Percentiles rank a stretch among this genome's conserved stretches.
phyloP scores from a whole-genome alignment of 2,329 filamentous ascomycete species.

The Monascus ruber region DNA sequence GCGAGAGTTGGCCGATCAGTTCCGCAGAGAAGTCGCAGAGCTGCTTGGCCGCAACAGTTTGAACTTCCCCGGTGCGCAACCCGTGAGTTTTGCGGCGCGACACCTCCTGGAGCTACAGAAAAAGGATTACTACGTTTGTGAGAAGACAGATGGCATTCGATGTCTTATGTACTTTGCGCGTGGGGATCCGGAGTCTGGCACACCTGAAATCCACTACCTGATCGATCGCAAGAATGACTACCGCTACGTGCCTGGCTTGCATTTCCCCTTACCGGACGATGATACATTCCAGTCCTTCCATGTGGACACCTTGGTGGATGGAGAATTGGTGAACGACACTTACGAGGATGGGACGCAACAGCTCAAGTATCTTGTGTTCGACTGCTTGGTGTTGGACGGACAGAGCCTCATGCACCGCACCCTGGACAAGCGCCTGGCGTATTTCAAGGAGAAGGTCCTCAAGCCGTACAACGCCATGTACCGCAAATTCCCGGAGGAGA shows the following conservation, averaged over 20 bases:
- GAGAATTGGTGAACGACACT: conserved; percentile 84
- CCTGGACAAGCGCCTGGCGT: conserved; percentile 78
- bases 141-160: conserved; percentile 93
- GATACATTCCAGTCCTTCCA: conserved; percentile 56
- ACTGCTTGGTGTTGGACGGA: conserved; percentile 73
- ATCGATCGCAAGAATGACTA: conserved; percentile 98
- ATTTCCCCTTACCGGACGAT: conserved; percentile 64
- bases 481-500: conserved; percentile 63
- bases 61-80: conserved; percentile 81
- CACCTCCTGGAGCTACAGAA: conserved; percentile 73
- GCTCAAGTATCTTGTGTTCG: conserved; percentile 83
- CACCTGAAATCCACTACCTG: conserved; percentile 69
- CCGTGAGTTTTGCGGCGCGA: conserved; percentile 74
- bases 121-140: conserved; percentile 92
- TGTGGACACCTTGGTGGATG: conserved; percentile 72
- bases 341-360: conserved; percentile 54
- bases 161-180: conserved; percentile 83
- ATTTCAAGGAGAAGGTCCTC: conserved; percentile 68
- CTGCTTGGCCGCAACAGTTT: conserved; percentile 59
- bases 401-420: conserved; percentile 65
- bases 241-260: conserved; percentile 69
- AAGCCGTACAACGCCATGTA: conserved; percentile 65
- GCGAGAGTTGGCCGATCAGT: conserved; percentile 45
- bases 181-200: conserved; percentile 41
- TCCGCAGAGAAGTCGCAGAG: conserved; percentile 62